Evolutionary conservation across 148 eudicot species (phyloP).

Genomic region (Camellia lanceoleosa): DNA sequence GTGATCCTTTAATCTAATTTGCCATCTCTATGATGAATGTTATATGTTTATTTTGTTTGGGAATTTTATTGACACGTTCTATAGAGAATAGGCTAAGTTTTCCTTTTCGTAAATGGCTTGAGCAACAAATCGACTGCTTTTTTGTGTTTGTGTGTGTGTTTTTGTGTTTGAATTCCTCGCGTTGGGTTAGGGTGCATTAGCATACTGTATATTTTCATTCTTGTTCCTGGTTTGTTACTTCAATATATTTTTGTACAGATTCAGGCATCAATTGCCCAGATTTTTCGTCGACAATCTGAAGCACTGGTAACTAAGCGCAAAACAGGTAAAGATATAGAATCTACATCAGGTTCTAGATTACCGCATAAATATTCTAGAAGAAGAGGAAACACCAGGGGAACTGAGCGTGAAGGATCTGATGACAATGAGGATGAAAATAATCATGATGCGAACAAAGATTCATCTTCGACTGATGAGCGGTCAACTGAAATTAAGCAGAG

Average conservation of each 20-base stretch:
- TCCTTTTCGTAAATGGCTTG: not conserved
- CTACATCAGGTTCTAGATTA: slow-evolving; percentile 25
- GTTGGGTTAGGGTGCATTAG: not conserved
- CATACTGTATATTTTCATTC: not conserved
- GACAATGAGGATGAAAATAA: slow-evolving; percentile 32
- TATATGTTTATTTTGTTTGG: not conserved
- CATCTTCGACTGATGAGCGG: slow-evolving; percentile 35
- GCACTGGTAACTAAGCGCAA: slow-evolving; percentile 39
- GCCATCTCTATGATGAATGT: not conserved
- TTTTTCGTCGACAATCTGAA: slow-evolving; percentile 49
- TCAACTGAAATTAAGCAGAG: slow-evolving; percentile 30
- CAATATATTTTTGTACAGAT: slow-evolving; percentile 29
- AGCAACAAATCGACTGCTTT: not conserved
- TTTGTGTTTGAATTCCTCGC: not conserved
- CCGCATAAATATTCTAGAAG: slow-evolving; percentile 25
- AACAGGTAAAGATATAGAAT: slow-evolving; percentile 26
- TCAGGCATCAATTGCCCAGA: slow-evolving; percentile 49
- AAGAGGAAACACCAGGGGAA: slow-evolving; percentile 31
- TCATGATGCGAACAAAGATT: slow-evolving; percentile 28
- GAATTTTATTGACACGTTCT: not conserved
- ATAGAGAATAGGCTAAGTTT: not conserved
- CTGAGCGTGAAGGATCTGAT: slow-evolving; percentile 34
- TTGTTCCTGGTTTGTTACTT: too few species aligned
- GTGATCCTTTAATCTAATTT: not conserved
- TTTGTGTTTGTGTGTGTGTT: not conserved